Evolutionary conservation across 2,329 filamentous ascomycete species (phyloP), one percentile per base, ranked within the genome.

Genomic region (Dothiorella sarmentorum): DNA sequence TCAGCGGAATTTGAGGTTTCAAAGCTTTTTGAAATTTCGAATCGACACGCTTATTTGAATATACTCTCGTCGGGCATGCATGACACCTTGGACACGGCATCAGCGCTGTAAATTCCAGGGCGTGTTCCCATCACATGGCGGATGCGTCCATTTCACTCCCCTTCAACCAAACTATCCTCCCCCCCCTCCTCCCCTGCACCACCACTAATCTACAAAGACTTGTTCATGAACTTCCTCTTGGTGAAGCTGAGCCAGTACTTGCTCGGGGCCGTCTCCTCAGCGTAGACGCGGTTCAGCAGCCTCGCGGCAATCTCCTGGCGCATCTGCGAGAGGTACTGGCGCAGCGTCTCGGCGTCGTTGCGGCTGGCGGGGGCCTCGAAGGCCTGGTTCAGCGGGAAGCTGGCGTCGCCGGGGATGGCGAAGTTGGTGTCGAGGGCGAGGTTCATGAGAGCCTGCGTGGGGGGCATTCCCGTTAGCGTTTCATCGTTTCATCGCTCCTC

Each of bases 221-320:
- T 97, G 74, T 92, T 92, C 94, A 99, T 97, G 73, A 99, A 99
- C 85, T 97, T 97, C 78, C 94, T 87, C 86, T 97, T 97, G 56
- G 90, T 90, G 74, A 97, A 99, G 81, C 94, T 97, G 73, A 99
- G 77, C 94, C 94, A 99, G 90, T 93, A 97, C 85, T 86, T 85
- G 64, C 76, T 90, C 75, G 80, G 92, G 76, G 71, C 84, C 66
- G 78, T 83, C 17, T 42, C 44, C 64, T 92, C 91, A 58, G 89
- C 87, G 73, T 96, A 99, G 64, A 99, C 87, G 66, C 92, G 84
- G 55, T 89, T 88, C 71, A 97, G 77, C 77, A 99, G 80, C 72
- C 94, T 83, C 59, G 82, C 78, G 4, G 92, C 92, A 62, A 97
- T 79, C 78, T 97, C 94, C 75, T 97, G 93, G 67, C 94, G 85